Base-by-base conservation (phyloP, 176 grass and related monocot genomes). In the Hsuehochloa calcarea region DNA sequence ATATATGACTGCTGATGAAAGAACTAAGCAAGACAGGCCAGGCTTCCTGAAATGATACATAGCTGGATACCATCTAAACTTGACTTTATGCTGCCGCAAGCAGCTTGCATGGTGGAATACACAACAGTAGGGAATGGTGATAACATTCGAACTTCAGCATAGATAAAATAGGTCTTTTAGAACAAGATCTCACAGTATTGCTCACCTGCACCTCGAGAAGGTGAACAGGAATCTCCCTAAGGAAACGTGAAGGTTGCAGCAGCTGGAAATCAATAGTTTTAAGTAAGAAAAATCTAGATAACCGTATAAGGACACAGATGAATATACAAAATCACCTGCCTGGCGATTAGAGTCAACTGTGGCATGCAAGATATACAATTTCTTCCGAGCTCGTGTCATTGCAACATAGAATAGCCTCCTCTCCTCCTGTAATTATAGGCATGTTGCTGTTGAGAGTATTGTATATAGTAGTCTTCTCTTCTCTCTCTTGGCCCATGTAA, bases 361-460 rank as follows among this genome's bases (percentile, higher is more conserved):
- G n/a, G 90, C 70, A 74, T 93, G 92, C 72, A 95, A 84, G 80
- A 98, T 93, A 71, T 90, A 93, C 73, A 98, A 61, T 70, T 90
- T 95, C 78, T 91, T 98, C 85, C 91, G 85, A 90, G 95, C 91
- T 80, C 95, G 89, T 38, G 95, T 95, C 91, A 98, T 98, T 43
- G 95, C 93, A 66, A 98, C 95, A 88, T 98, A 98, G 44, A 98
- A 92, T 65, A 98, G 78, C 59, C 95, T 91, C 61, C 95, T 90
- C 65, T 98, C 95, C 90, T 97, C 95, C 95, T 98, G 77, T 77
- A 88, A 87, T 34, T 78, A 64, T 44, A 69, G 45, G 15, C 34
- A 70, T 64, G 40, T 70, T 20, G 31, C 31, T 34, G 31, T 34
- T 34, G 3, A 34, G 31, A 34, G 31, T 34, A 34, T 34, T 34